Conservation (phyloP, 257 asterid species). For the Dorcoceras hygrometricum region DNA sequence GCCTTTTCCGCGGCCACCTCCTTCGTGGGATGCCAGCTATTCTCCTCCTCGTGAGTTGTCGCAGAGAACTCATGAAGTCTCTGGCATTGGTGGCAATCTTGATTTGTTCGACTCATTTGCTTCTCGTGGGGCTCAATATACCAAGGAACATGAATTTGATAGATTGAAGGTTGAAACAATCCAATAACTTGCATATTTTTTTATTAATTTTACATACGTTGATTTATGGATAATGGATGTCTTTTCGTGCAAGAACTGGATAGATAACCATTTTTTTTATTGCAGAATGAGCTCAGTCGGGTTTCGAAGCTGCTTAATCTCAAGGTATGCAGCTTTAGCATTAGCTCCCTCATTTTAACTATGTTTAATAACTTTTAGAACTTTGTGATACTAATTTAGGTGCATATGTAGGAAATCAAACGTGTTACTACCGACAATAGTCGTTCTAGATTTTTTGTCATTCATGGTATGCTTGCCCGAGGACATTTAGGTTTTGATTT, state of each 20-base stretch:
- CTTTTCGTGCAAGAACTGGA: not conserved
- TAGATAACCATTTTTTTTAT: conserved; percentile 8
- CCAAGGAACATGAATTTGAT: conserved; percentile 45
- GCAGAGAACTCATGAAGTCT: conserved; percentile 42
- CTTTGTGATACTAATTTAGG: no score
- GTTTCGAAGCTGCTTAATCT: conserved; percentile 53
- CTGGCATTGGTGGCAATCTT: not conserved
- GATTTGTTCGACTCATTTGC: conserved; percentile 26
- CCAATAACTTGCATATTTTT: not conserved
- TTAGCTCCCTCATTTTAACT: conserved; percentile 4
- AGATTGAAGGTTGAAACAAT: conserved; percentile 48
- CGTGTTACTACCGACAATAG: no score
- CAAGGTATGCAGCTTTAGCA: conserved; percentile 47
- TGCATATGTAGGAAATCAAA: no score
- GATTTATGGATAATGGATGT: not conserved
- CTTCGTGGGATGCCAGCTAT: conserved; percentile 30
- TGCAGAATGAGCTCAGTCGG: conserved; percentile 72
- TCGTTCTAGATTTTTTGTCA: no score
- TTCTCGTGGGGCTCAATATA: conserved; percentile 26
- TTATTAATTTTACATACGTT: not conserved
- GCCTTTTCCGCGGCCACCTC: conserved; percentile 20
- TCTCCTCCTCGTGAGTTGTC: conserved; percentile 88
- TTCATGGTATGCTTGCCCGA: no score
- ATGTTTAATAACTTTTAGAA: no score
- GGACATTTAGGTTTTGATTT: no score